Evolutionary conservation across 1,139 yeast species (phyloP).

Genomic region (Debaryomycetaceae sp.): DNA sequence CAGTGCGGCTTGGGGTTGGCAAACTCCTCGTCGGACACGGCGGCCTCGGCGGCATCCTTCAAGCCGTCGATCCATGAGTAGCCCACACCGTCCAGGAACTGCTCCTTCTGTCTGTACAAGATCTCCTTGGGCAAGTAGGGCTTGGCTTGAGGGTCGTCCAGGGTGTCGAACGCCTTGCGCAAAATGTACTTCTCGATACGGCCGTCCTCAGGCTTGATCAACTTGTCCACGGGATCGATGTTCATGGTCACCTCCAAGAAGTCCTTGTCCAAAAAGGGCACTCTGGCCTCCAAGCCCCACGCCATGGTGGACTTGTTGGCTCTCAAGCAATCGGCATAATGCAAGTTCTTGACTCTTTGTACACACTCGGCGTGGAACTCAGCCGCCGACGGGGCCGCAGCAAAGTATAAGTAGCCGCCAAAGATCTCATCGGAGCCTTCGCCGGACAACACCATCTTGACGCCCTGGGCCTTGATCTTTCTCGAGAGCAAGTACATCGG

Average conservation of each 20-base stretch:
- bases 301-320: slow-evolving; percentile 99
- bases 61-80: slow-evolving; percentile 98
- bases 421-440: slow-evolving; percentile 99
- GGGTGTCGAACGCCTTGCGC: slow-evolving; percentile 94
- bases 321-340: slow-evolving; percentile 93
- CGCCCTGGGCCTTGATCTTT: slow-evolving; percentile 98
- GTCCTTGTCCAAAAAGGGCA: slow-evolving; percentile 93
- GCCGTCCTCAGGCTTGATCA: slow-evolving; percentile 66
- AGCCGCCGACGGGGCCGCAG: slow-evolving; percentile 86
- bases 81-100: slow-evolving; percentile 98
- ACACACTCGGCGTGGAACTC: slow-evolving; percentile 97
- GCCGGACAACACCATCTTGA: slow-evolving; percentile 97
- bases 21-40: slow-evolving; percentile 83
- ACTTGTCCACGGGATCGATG: slow-evolving; percentile 88
- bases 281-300: slow-evolving; percentile 99
- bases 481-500: slow-evolving; percentile 97
- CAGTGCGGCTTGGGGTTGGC: slow-evolving; percentile 90
- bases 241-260: slow-evolving; percentile 92
- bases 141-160: slow-evolving; percentile 59
- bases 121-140: slow-evolving; percentile 96
- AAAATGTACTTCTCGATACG: slow-evolving; percentile 89
- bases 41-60: slow-evolving; percentile 89
- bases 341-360: slow-evolving; percentile 93
- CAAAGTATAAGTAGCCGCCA: slow-evolving; percentile 97
- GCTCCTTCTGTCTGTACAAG: slow-evolving; percentile 99